phyloP scores from a whole-genome alignment of 768 basidiomycete genomes.

The Lactifluus volemus region DNA sequence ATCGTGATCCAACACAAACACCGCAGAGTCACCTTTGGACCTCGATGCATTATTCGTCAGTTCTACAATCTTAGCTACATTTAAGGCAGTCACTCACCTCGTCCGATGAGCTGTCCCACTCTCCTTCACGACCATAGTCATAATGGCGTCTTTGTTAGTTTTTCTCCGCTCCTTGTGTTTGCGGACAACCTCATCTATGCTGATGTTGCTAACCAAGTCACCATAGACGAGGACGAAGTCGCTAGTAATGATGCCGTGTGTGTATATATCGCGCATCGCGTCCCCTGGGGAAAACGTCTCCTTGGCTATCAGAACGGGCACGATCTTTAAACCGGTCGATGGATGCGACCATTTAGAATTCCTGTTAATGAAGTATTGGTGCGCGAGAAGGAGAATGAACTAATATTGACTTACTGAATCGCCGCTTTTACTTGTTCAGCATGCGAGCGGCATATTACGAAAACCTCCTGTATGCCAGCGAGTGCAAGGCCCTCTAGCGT shows the following conservation, averaged over 20 bases:
- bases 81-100: conserved; percentile 38
- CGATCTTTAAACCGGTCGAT: conserved; percentile 70
- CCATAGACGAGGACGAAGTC: conserved; percentile 91
- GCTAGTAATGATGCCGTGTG: conserved; percentile 78
- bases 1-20: conserved; percentile 69
- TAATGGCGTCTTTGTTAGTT: conserved; percentile 85
- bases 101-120: conserved; percentile 64
- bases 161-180: conserved; percentile 83
- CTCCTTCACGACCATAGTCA: conserved; percentile 92
- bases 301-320: conserved; percentile 78
- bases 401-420: conserved; percentile 53
- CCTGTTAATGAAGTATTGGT: conserved; percentile 30
- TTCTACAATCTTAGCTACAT: background rate
- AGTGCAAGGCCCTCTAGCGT: conserved; percentile 91
- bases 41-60: conserved; percentile 30
- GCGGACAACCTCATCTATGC: conserved; percentile 81
- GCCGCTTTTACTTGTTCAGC: conserved; percentile 77
- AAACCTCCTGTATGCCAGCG: conserved; percentile 94
- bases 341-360: conserved; percentile 82
- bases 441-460: conserved; percentile 90
- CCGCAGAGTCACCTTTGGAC: conserved; percentile 60
- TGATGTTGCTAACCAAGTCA: conserved; percentile 88
- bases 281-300: conserved; percentile 85
- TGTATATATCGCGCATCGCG: conserved; percentile 90
- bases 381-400: background rate